phyloP scores from a whole-genome alignment of 352 stramenopile species.

The Phytopythium helicoides region DNA sequence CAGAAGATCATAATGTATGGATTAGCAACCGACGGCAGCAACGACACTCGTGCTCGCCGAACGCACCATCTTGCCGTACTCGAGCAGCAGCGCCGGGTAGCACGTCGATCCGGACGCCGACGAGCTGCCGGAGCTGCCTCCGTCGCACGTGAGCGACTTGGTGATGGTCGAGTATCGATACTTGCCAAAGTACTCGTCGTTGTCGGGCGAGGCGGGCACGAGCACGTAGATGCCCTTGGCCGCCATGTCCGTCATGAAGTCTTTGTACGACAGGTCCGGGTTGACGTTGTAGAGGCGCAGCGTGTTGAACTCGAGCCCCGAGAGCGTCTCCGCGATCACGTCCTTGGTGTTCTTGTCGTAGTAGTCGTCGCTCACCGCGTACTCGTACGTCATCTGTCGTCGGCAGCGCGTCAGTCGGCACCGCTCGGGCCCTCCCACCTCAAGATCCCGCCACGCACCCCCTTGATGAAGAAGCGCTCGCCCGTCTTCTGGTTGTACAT shows the following conservation, averaged over 20 bases:
- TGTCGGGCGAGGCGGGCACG: constrained; percentile 74
- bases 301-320: constrained; percentile 80
- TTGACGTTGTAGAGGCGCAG: constrained; percentile 89
- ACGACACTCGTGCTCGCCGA: too few species aligned
- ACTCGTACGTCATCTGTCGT: constrained; percentile 81
- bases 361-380: constrained; percentile 83
- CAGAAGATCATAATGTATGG: too few species aligned
- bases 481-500: constrained; percentile 81
- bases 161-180: constrained; percentile 82
- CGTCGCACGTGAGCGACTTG: constrained; percentile 55
- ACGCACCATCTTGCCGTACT: constrained; percentile 79
- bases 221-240: constrained; percentile 77
- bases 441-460: constrained; percentile 33
- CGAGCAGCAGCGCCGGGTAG: constrained; percentile 77
- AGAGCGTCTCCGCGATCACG: constrained; percentile 59
- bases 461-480: constrained; percentile 87
- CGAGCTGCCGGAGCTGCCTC: constrained; percentile 25
- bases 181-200: constrained; percentile 83
- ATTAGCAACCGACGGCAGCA: too few species aligned
- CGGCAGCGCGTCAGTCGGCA: background rate
- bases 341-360: constrained; percentile 84
- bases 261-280: constrained; percentile 72
- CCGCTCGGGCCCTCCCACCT: background rate
- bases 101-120: constrained; percentile 52
- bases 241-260: constrained; percentile 87